Percentiles rank a stretch among this genome's conserved stretches.
phyloP scores from a whole-genome alignment of 371 early-diverging fungal species.

The Coemansia sp. region DNA sequence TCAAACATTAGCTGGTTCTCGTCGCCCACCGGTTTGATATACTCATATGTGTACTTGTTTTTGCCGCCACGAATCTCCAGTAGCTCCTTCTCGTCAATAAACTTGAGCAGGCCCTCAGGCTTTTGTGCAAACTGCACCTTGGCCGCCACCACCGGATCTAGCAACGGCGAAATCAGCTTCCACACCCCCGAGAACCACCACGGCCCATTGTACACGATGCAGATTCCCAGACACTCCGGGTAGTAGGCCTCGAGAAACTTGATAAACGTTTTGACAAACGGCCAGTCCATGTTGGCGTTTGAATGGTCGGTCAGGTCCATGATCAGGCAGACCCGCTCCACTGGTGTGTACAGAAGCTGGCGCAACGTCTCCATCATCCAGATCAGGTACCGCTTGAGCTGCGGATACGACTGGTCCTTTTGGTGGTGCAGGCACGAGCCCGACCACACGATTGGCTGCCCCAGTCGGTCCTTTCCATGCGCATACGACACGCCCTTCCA shows the following conservation, averaged over 20 bases:
- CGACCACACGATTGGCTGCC: constrained; percentile 57
- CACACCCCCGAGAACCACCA: constrained; percentile 85
- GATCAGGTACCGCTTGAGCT: constrained; percentile 61
- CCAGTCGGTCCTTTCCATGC: constrained; percentile 53
- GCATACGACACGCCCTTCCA: constrained; percentile 55
- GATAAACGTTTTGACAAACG: constrained; percentile 77
- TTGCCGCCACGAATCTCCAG: constrained; percentile 51
- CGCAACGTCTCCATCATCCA: constrained; percentile 85
- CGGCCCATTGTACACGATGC: constrained; percentile 80
- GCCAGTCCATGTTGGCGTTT: constrained; percentile 80
- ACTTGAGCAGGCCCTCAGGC: constrained; percentile 61
- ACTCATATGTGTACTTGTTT: constrained; percentile 47
- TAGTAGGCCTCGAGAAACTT: constrained; percentile 82
- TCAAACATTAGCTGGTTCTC: constrained; percentile 53
- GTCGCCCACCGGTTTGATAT: constrained; percentile 31
- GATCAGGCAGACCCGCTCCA: constrained; percentile 78
- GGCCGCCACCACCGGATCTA: constrained; percentile 88
- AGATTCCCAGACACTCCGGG: constrained; percentile 82
- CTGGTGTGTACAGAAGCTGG: constrained; percentile 65
- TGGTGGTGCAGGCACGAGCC: constrained; percentile 62
- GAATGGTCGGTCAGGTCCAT: constrained; percentile 84
- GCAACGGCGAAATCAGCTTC: constrained; percentile 74
- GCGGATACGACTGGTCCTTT: constrained; percentile 54
- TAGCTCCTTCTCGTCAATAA: constrained; percentile 59
- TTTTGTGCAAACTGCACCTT: constrained; percentile 81